A percentile compares a stretch with the other conserved stretches of the same genome.
These are phyloP conservation scores for Candida krabiensis DNA, from an alignment of 805 yeast genomes.

Conservation along the genomic window DNA sequence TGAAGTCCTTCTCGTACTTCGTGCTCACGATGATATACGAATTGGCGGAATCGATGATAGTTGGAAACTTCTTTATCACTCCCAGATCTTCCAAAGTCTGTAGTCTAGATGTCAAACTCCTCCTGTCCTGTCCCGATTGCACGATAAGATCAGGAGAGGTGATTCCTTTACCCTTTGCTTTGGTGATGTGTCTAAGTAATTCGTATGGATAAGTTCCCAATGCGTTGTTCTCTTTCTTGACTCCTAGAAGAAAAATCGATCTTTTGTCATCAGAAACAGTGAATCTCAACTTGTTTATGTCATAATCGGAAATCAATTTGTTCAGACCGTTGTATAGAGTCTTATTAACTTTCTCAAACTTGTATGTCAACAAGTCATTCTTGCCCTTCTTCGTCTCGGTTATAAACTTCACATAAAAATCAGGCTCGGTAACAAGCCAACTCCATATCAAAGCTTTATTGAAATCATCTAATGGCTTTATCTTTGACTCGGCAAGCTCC, in stretches of 20 bases:
- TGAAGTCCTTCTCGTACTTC: constrained; percentile 34
- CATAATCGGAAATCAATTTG: constrained; percentile 7
- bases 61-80: constrained; percentile 41
- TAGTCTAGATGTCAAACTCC: constrained; percentile 66
- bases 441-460: constrained; percentile 36
- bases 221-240: constrained; percentile 47
- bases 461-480: constrained; percentile 28
- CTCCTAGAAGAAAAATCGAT: constrained; percentile 59
- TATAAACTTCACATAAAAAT: constrained; percentile 19
- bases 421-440: constrained; percentile 35
- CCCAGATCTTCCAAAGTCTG: constrained; percentile 52
- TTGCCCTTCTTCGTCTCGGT: constrained; percentile 7
- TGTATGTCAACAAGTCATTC: constrained; percentile 3
- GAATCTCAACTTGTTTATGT: constrained; percentile 20
- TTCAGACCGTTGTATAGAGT: constrained; percentile 3
- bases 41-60: constrained; percentile 46
- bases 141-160: constrained; percentile 56
- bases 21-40: constrained; percentile 55
- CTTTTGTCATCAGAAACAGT: constrained; percentile 54
- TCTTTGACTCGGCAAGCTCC: constrained; percentile 25
- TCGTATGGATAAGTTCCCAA: constrained; percentile 59
- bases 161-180: constrained; percentile 54
- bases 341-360: constrained; percentile 11
- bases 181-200: constrained; percentile 59
- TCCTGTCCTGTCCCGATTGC: constrained; percentile 64